Conservation (phyloP, 2,329 filamentous ascomycete genomes). For the Mollisiaceae sp. region DNA sequence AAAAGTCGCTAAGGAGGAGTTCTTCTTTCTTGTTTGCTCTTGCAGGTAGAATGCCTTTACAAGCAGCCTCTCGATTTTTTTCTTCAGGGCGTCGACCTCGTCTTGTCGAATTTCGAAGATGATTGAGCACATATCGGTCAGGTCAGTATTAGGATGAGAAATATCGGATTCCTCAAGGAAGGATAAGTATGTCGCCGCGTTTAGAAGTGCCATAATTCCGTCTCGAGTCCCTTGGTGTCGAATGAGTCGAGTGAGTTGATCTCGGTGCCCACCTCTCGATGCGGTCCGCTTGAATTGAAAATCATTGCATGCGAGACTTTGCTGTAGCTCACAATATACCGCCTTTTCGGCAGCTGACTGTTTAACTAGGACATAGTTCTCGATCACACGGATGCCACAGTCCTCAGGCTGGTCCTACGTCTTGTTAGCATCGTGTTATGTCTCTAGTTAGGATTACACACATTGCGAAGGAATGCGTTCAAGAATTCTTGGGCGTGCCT, state of each 20-base stretch:
- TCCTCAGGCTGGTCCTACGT: constrained; percentile 48
- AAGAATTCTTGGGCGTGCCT: constrained; percentile 60
- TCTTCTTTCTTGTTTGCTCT: not conserved
- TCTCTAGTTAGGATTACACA: constrained; percentile 15
- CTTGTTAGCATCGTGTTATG: constrained; percentile 20
- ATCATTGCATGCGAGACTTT: constrained; percentile 56
- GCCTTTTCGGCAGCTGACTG: constrained; percentile 54
- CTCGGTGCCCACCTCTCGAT: constrained; percentile 7
- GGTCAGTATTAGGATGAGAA: not conserved
- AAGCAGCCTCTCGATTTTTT: not conserved
- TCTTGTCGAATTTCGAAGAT: not conserved
- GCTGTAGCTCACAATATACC: constrained; percentile 60
- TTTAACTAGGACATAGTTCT: constrained; percentile 50
- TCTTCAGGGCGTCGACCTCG: not conserved
- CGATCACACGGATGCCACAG: constrained; percentile 50
- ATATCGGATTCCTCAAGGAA: not conserved
- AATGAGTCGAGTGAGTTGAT: not conserved
- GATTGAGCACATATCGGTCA: not conserved
- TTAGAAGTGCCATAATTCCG: not conserved
- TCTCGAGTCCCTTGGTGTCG: constrained; percentile 3
- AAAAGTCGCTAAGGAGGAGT: not conserved
- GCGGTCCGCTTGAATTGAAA: constrained; percentile 43
- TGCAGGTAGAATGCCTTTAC: not conserved
- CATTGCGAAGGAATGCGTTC: constrained; percentile 45
- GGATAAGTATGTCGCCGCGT: not conserved